These are phyloP conservation scores for Moesziomyces sp. DNA, from an alignment of 1,284 basidiomycete genomes.

Conservation along the genomic window DNA sequence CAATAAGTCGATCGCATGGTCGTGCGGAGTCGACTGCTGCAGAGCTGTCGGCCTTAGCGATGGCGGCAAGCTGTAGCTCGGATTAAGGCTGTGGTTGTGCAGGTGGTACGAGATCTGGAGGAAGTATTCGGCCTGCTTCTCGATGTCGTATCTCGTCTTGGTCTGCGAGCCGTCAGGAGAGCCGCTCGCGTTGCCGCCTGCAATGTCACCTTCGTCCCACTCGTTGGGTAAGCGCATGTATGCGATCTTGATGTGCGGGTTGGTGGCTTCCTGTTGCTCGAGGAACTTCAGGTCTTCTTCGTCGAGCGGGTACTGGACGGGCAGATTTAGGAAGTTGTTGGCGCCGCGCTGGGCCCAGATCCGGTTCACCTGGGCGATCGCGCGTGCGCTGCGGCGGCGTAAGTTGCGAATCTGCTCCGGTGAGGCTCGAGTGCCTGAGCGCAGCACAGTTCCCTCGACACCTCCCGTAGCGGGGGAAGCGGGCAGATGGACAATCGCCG, in stretches of 20 bases:
- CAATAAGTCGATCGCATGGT: conserved; percentile 38
- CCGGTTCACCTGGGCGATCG: conserved; percentile 32
- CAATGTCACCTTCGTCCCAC: conserved; percentile 43
- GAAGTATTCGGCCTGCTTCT: conserved; percentile 24
- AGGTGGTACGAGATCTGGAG: conserved; percentile 44
- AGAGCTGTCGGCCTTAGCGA: conserved; percentile 43
- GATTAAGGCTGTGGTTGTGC: conserved; percentile 34
- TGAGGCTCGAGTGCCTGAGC: not conserved
- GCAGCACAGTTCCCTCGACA: not conserved
- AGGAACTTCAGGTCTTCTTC: conserved; percentile 23
- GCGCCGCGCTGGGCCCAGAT: conserved; percentile 36
- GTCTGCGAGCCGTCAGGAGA: not conserved
- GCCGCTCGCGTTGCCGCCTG: not conserved
- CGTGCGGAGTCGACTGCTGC: conserved; percentile 52
- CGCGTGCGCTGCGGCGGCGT: conserved; percentile 19
- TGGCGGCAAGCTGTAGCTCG: conserved; percentile 48
- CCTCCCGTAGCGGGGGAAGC: conserved; percentile 5
- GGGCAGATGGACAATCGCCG: not conserved
- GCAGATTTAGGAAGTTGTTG: conserved; percentile 22
- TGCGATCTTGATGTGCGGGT: conserved; percentile 35
- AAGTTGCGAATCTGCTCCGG: conserved; percentile 5
- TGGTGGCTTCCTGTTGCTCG: conserved; percentile 20
- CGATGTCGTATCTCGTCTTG: conserved; percentile 15
- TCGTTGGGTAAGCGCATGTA: conserved; percentile 19
- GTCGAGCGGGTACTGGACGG: conserved; percentile 19